Base-by-base conservation (phyloP, 2,329 filamentous ascomycete species). In the Tolypocladium sp. region DNA sequence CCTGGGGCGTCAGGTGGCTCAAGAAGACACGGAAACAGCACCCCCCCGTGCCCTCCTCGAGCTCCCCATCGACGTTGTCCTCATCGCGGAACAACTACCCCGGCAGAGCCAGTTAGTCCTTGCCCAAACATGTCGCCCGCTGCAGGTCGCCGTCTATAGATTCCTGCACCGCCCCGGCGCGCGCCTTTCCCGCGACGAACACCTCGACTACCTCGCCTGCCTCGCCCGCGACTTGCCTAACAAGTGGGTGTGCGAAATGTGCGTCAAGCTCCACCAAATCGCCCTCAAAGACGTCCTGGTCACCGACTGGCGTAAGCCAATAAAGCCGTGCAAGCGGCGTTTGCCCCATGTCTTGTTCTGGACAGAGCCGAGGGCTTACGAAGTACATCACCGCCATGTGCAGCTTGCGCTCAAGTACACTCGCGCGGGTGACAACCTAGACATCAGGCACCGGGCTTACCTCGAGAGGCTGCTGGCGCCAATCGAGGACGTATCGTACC, bases 321-420 rank as follows among this genome's bases (percentile, higher is more conserved):
- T 2, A 33, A 33, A 33, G 30, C 8, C 0, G 9, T 46, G 44
- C 25, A 1, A 1, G 8, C 4, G 15, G 4, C 53, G 56, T 25
- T 52, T 27, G n/a, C 56, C 59, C n/a, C 7, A 7, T 10, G 9
- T 20, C 7, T 4, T 1, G 5, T 2, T 27, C 17, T 15, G 1
- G 20, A 13, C 33, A 15, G 6, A 17, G 27, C 35, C n/a, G 38
- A 27, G 2, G 8, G n/a, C 2, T 9, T 33, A 15, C 2, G 15
- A 17, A 35, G 56, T 53, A 20, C 25, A 56, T 20, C 35, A 59
- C 35, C 59, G 42, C 25, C 59, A 63, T 22, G 42, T 60, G n/a
- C 62, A 63, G 41, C 33, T 62, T 4, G 51, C 61, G 9, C 59
- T 63, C 22, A 63, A 63, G 37, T 63, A 63, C 30, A 60, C 61